Percentiles rank a stretch among this genome's conserved stretches.
Evolutionary conservation across 2,329 filamentous ascomycete species (phyloP).

Genomic region (Thelonectria rubi): DNA sequence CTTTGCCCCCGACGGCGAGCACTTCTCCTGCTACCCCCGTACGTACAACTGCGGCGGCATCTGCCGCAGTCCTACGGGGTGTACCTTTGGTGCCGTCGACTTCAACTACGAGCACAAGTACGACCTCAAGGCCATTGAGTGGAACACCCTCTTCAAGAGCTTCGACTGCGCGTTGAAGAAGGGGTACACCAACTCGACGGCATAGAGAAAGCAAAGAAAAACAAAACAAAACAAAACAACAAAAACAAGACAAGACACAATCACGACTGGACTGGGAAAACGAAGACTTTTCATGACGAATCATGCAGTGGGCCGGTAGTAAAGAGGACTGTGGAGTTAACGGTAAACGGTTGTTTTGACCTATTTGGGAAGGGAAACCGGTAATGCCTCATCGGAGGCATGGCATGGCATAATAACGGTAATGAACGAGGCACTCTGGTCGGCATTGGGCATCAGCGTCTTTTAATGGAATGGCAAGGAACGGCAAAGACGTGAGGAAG

Average conservation of each 20-base stretch:
- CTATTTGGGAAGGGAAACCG: constrained; percentile 16
- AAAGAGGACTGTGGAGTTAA: constrained; percentile 13
- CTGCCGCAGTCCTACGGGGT: constrained; percentile 62
- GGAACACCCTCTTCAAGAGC: constrained; percentile 52
- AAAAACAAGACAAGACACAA: not conserved
- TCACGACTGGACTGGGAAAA: not conserved
- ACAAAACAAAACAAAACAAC: not conserved
- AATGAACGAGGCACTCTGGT: not conserved
- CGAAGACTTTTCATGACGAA: constrained; percentile 16
- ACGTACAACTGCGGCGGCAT: constrained; percentile 51
- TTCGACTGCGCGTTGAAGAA: constrained; percentile 46
- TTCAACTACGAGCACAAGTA: constrained; percentile 58
- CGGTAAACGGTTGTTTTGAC: constrained; percentile 21
- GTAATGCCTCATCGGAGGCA: not conserved
- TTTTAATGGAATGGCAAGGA: not conserved
- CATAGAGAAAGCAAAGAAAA: not conserved
- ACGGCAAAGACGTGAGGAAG: not conserved
- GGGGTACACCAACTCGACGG: constrained; percentile 12
- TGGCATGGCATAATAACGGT: not conserved
- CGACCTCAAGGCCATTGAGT: constrained; percentile 56
- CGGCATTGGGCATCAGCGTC: not conserved
- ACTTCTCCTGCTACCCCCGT: constrained; percentile 59
- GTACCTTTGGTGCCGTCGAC: constrained; percentile 59
- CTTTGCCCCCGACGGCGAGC: constrained; percentile 60
- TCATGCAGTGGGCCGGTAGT: constrained; percentile 4